Evolutionary conservation across 768 basidiomycete species (phyloP).

Genomic region (Suillus spraguei): DNA sequence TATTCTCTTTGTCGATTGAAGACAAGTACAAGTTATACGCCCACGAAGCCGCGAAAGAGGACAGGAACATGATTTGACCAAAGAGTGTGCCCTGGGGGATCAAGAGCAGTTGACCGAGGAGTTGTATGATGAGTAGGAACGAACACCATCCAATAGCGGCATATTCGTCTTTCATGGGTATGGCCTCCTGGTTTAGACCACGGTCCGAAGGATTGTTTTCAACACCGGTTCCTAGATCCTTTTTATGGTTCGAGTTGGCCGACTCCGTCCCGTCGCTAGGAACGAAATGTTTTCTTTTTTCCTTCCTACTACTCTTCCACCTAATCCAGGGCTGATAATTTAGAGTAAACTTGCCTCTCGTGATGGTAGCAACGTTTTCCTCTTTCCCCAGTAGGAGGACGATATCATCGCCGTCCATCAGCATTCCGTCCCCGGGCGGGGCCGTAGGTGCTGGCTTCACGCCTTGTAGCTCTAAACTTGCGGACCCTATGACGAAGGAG

Average conservation of each 20-base stretch:
- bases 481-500: conserved; percentile 20
- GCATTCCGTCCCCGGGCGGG: conserved; percentile 33
- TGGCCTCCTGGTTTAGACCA: not conserved
- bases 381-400: conserved; percentile 21
- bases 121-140: conserved; percentile 34
- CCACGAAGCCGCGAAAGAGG: conserved; percentile 34
- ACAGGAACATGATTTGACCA: conserved; percentile 38
- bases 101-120: conserved; percentile 36
- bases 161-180: conserved; percentile 15
- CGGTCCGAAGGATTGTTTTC: not conserved
- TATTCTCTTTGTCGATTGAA: conserved; percentile 31
- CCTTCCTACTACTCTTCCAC: not conserved
- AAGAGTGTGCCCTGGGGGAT: conserved; percentile 37
- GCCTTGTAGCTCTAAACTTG: conserved; percentile 1
- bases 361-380: conserved; percentile 17
- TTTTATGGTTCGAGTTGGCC: conserved; percentile 8
- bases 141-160: conserved; percentile 29
- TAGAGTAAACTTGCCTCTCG: conserved; percentile 25
- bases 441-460: conserved; percentile 23
- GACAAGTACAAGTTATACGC: conserved; percentile 33
- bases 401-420: conserved; percentile 13
- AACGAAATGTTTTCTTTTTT: not conserved
- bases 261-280: not conserved
- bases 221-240: not conserved
- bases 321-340: conserved; percentile 15